Base-by-base conservation (phyloP, 345 rosid species). In the Ceriops tagal region DNA sequence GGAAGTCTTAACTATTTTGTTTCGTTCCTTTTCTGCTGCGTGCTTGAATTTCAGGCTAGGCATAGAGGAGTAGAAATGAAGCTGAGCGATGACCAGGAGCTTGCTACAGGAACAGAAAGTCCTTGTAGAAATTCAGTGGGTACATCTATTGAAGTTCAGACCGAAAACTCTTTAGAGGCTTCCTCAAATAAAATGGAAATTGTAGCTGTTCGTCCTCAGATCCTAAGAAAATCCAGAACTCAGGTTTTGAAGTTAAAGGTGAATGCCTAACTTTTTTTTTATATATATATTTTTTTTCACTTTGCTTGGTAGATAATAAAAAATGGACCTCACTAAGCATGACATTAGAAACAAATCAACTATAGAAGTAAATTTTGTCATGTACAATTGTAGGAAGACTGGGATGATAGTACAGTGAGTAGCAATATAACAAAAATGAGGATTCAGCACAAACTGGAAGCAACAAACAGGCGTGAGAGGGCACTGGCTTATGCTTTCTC, bases 401-500 rank as follows among this genome's bases (percentile, higher is more conserved):
- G 97, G 96, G 95, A 93, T 69, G 96, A 91, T 70, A 89, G 98
- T 85, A 91, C 92, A 11, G 84, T 89, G 69, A 91, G 91, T 65
- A 93, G 92, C 83, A 89, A 82, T 58, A 77, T 85, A 64, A 77
- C 88, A 1, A 83, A 80, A 77, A 80, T 81, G 78, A 89, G 98
- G 79, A 77, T 83, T 73, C 88, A 87, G 82, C 84, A 69, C 86
- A 81, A 85, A 62, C 73, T 86, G 39, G 96, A 89, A 82, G 96
- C 96, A 52, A 83, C 80, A 71, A 93, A 89, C 19, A 78, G 91
- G 75, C 92, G 97, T 0, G 96, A 93, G 69, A 87, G 93, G 76
- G 97, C 98, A 37, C 83, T 91, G 43, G 98, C 97, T 22, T 93
- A 93, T 76, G 97, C 97, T 34, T 91, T 89, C 77, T 85, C 97